Evolutionary conservation across 306 rosid species (phyloP).

Genomic region (Macrotyloma uniflorum): DNA sequence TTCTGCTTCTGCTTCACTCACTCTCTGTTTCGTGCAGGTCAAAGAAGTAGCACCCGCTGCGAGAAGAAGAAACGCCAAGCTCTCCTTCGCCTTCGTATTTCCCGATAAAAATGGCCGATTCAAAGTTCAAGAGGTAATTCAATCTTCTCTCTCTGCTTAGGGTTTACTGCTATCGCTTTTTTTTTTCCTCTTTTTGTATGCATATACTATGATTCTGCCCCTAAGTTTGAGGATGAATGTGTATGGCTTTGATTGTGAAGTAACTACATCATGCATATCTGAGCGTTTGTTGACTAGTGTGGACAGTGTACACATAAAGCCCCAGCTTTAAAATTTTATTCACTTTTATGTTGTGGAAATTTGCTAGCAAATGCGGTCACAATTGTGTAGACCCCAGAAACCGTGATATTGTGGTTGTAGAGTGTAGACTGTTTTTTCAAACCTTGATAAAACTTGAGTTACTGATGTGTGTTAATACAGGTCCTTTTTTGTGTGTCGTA

Average conservation of each 20-base stretch:
- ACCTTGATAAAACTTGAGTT: background rate
- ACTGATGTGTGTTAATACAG: background rate
- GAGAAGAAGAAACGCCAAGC: conserved; percentile 86
- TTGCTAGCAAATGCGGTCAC: background rate
- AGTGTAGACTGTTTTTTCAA: background rate
- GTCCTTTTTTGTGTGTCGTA: too few relatives aligned
- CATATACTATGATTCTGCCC: background rate
- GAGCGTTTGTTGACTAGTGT: background rate
- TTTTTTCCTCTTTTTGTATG: background rate
- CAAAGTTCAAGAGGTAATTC: conserved; percentile 70
- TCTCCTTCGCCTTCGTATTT: conserved; percentile 93
- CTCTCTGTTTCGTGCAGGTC: conserved; percentile 53
- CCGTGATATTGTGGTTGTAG: background rate
- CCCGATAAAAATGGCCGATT: conserved; percentile 92
- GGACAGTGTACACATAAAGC: too few relatives aligned
- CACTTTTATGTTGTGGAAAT: background rate
- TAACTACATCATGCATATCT: background rate
- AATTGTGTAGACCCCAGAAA: too few relatives aligned
- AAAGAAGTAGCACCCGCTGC: conserved; percentile 95
- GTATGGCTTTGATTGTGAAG: too few relatives aligned
- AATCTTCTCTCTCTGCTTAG: background rate
- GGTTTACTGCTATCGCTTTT: background rate
- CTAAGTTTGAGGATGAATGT: background rate
- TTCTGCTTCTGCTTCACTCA: conserved; percentile 16
- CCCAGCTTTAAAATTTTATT: too few relatives aligned